Percentiles rank a stretch among this genome's conserved stretches.
phyloP scores from a whole-genome alignment of 495 filamentous ascomycete species.

The Trichocladium antarcticum region DNA sequence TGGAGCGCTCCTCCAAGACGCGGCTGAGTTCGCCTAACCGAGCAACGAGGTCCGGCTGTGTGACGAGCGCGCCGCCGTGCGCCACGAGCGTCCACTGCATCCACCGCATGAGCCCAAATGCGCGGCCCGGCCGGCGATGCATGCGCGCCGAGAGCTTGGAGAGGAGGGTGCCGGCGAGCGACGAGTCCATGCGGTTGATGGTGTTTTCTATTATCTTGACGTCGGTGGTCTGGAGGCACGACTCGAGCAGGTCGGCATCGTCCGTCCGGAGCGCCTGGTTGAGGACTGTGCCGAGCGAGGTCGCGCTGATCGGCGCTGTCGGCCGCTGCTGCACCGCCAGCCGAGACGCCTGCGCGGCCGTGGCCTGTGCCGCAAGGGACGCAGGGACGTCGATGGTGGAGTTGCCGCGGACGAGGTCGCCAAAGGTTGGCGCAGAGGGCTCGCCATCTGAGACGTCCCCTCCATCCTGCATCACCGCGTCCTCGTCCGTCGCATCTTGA shows the following conservation, averaged over 20 bases:
- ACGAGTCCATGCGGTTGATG: slow-evolving; percentile 78
- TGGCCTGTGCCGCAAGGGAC: slow-evolving; percentile 36
- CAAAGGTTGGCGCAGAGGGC: slow-evolving; percentile 58
- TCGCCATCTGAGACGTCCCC: slow-evolving; percentile 33
- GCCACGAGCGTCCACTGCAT: slow-evolving; percentile 92
- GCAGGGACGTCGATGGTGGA: slow-evolving; percentile 70
- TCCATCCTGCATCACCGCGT: slow-evolving; percentile 8
- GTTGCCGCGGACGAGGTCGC: slow-evolving; percentile 68
- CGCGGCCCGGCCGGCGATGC: slow-evolving; percentile 75
- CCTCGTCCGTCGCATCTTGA: not conserved
- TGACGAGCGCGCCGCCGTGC: slow-evolving; percentile 83
- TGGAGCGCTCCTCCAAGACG: slow-evolving; percentile 76
- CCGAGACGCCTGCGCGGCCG: slow-evolving; percentile 20
- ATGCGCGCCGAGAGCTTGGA: slow-evolving; percentile 78
- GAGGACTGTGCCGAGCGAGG: slow-evolving; percentile 79
- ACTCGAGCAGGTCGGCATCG: slow-evolving; percentile 77
- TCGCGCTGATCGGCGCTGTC: slow-evolving; percentile 49
- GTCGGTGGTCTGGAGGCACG: slow-evolving; percentile 73
- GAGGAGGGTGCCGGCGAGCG: slow-evolving; percentile 64
- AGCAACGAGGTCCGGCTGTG: slow-evolving; percentile 65
- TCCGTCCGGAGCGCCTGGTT: slow-evolving; percentile 88
- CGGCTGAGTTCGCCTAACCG: slow-evolving; percentile 64
- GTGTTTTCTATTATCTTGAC: slow-evolving; percentile 66
- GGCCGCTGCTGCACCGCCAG: slow-evolving; percentile 33
- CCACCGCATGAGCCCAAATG: slow-evolving; percentile 88